Evolutionary conservation across 495 filamentous ascomycete species (phyloP).

Genomic region (Penicillium waksmanii): DNA sequence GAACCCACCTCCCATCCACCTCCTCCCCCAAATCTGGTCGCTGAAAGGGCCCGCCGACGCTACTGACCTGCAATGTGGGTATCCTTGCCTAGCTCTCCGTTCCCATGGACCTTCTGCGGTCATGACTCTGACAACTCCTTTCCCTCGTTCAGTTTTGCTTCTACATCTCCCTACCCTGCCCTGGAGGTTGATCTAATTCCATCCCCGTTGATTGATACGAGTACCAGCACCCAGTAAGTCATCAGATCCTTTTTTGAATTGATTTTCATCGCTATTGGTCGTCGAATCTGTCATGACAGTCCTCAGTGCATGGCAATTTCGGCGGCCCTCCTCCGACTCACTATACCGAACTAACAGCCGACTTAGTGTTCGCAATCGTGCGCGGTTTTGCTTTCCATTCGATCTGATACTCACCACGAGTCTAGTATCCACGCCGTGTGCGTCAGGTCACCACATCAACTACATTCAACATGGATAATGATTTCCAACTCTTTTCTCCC

Average conservation of each 20-base stretch:
- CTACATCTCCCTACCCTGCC: conserved; percentile 14
- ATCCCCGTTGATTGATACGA: background rate
- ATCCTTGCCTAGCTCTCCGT: conserved; percentile 20
- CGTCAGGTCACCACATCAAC: conserved; percentile 27
- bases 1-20: conserved; percentile 21
- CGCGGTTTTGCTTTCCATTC: background rate
- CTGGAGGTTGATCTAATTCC: background rate
- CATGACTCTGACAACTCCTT: conserved; percentile 21
- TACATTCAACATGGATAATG: conserved; percentile 37
- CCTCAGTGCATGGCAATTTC: background rate
- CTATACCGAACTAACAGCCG: conserved; percentile 8
- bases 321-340: background rate
- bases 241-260: background rate
- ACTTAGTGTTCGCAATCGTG: conserved; percentile 8
- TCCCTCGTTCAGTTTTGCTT: conserved; percentile 18
- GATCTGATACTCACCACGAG: conserved; percentile 5
- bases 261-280: background rate
- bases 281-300: background rate
- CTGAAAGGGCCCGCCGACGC: conserved; percentile 20
- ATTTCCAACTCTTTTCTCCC: conserved; percentile 49
- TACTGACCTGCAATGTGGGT: conserved; percentile 24
- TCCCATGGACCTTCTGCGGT: conserved; percentile 17
- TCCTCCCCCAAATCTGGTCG: background rate
- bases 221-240: conserved; percentile 19
- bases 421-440: conserved; percentile 25